Evolutionary conservation across 1,139 yeast species (phyloP), one percentile per base, ranked within the genome.

Genomic region (Eremothecium gossypii): DNA sequence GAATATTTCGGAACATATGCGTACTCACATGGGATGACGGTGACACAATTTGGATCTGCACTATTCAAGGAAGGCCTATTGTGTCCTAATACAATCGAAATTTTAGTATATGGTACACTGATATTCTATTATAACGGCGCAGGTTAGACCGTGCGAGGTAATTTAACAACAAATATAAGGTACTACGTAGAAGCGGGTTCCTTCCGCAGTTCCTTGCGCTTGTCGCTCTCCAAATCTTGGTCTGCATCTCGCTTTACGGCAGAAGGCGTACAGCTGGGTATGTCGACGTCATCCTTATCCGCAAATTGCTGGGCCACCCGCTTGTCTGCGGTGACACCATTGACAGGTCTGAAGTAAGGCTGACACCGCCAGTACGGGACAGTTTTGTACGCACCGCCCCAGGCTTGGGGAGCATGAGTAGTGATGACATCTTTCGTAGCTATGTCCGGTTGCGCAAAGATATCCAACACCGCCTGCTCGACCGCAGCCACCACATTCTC

Each of bases 361-460:
- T 91, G 98, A 50, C 95, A 79, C 53, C 98, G 73, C 97, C 98
- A 91, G 62, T 83, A 89, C 2, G 98, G 98, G n/a, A 91, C 76
- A 6, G 71, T 73, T 59, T 78, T 78, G 61, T 91, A 91, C 13
- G 71, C 54, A 1, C 94, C 95, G 41, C 95, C 95, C 87, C 94
- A 83, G 29, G 65, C 61, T 56, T 82, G 79, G 2, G 59, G 36
- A 20, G 69, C 74, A 0, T 89, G 86, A 11, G 67, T 69, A 0
- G 64, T 65, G 0, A 82, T 70, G 1, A 61, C 64, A 53, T 84
- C 95, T 11, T 54, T 47, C 8, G 63, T 63, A 12, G 73, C 73
- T 8, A 67, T 67, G 38, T 71, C 66, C 17, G 44, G 42, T 32
- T 54, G 47, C 9, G 63, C 56, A 49, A 70, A 79, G 7, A 86